Evolutionary conservation across 208 protist genomes (phyloP).

Genomic region (Leptomonas seymouri): DNA sequence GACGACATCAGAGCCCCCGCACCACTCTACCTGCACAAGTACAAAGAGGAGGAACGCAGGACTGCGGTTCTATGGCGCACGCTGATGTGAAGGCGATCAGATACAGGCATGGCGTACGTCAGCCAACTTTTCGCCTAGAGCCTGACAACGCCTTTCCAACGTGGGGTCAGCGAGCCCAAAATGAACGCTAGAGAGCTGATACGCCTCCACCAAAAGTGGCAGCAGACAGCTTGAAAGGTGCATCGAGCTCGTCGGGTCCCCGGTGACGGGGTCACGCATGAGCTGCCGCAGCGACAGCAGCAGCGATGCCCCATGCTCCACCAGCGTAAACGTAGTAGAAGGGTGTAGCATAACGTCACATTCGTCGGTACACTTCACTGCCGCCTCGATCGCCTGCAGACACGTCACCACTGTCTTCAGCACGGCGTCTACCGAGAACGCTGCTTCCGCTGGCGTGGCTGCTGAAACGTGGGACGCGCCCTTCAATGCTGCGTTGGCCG

Average conservation of each 20-base stretch:
- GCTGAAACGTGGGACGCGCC: neutral
- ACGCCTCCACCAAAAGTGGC: slow-evolving; percentile 54
- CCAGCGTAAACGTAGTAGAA: slow-evolving; percentile 42
- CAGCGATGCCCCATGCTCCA: slow-evolving; percentile 48
- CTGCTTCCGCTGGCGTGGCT: neutral
- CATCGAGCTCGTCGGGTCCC: slow-evolving; percentile 21
- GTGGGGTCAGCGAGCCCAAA: slow-evolving; percentile 7
- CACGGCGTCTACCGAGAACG: neutral
- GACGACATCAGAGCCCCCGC: too few species aligned
- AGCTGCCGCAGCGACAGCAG: slow-evolving; percentile 36
- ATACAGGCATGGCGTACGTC: slow-evolving; percentile 38
- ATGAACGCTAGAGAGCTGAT: slow-evolving; percentile 47
- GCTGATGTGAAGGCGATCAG: neutral
- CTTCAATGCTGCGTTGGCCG: slow-evolving; percentile 12
- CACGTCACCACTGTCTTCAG: slow-evolving; percentile 28
- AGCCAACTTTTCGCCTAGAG: slow-evolving; percentile 57
- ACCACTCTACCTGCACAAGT: too few species aligned
- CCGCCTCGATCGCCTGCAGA: slow-evolving; percentile 47
- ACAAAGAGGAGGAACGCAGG: neutral
- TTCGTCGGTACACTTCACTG: slow-evolving; percentile 41
- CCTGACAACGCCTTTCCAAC: slow-evolving; percentile 26
- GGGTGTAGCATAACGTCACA: slow-evolving; percentile 58
- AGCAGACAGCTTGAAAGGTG: slow-evolving; percentile 34
- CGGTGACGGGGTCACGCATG: slow-evolving; percentile 28
- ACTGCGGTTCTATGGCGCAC: neutral